Percentiles rank a stretch among this genome's conserved stretches.
Conservation (phyloP, 768 basidiomycete genomes). For the Lentinula guzmanii region DNA sequence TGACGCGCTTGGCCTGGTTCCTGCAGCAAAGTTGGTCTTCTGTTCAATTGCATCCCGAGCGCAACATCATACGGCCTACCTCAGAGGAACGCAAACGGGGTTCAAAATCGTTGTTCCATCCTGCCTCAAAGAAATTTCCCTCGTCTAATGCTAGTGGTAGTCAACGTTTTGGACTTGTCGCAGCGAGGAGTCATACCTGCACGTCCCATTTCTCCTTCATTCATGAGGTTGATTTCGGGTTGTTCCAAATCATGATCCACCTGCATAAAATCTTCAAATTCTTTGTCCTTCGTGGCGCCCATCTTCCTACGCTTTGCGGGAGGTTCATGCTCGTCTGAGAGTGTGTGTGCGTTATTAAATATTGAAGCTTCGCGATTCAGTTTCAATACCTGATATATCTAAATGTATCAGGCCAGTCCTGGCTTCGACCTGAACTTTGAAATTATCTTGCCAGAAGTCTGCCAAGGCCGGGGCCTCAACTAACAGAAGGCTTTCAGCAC, state of each 20-base stretch:
- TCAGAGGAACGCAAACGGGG: constrained; percentile 46
- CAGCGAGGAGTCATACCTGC: background rate
- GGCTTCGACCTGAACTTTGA: constrained; percentile 65
- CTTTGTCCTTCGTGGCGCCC: background rate
- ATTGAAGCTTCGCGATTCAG: background rate
- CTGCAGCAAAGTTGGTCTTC: constrained; percentile 27
- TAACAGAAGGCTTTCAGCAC: constrained; percentile 16
- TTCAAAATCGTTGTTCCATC: constrained; percentile 1
- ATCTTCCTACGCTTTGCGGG: constrained; percentile 39
- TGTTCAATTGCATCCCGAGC: background rate
- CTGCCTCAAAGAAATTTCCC: background rate
- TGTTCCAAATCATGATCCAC: constrained; percentile 1
- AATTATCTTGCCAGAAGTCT: constrained; percentile 70
- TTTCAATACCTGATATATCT: constrained; percentile 26
- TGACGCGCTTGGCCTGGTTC: constrained; percentile 84
- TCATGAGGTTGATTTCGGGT: background rate
- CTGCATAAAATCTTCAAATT: constrained; percentile 8
- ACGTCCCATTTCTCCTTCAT: background rate
- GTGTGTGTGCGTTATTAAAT: background rate
- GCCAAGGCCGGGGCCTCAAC: constrained; percentile 63
- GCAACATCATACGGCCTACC: constrained; percentile 19
- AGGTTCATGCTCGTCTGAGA: constrained; percentile 34
- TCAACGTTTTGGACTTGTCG: background rate
- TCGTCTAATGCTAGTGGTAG: background rate
- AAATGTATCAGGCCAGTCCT: constrained; percentile 40